A percentile compares a stretch with the other conserved stretches of the same genome.
phyloP scores from a whole-genome alignment of 306 rosid species.

The Quercus parvula region DNA sequence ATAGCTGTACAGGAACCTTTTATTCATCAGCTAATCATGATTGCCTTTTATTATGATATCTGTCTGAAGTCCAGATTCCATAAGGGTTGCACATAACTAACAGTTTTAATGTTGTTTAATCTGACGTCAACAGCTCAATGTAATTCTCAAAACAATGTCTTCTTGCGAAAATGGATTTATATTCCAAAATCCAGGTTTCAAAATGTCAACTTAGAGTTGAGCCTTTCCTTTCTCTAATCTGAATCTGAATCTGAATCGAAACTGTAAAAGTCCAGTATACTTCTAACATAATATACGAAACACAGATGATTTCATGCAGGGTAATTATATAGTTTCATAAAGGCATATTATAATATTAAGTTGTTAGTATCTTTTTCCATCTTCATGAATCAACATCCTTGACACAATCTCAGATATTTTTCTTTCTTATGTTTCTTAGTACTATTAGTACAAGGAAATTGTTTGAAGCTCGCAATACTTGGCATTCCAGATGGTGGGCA shows the following conservation, averaged over 20 bases:
- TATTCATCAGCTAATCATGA: neutral
- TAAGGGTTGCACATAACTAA: neutral
- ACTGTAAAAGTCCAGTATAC: neutral
- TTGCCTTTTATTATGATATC: neutral
- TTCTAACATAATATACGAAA: neutral
- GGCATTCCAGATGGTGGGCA: slow-evolving; percentile 87
- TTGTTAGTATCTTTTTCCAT: neutral
- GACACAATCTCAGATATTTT: slow-evolving; percentile 67
- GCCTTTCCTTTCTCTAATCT: neutral
- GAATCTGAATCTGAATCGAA: neutral
- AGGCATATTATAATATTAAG: neutral
- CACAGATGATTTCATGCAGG: neutral
- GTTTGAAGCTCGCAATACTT: slow-evolving; percentile 47
- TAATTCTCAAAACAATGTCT: neutral
- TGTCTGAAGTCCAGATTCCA: neutral
- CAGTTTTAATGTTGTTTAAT: neutral
- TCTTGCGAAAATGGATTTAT: too few relatives aligned
- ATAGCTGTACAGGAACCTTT: neutral
- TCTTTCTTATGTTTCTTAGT: slow-evolving; percentile 66
- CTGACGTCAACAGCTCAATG: neutral
- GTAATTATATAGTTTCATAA: neutral
- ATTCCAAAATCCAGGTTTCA: neutral
- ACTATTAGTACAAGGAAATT: slow-evolving; percentile 67
- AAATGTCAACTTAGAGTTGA: neutral
- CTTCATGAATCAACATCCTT: slow-evolving; percentile 34